phyloP scores from a whole-genome alignment of 2,329 filamentous ascomycete species.

The Epichloe uncinata region DNA sequence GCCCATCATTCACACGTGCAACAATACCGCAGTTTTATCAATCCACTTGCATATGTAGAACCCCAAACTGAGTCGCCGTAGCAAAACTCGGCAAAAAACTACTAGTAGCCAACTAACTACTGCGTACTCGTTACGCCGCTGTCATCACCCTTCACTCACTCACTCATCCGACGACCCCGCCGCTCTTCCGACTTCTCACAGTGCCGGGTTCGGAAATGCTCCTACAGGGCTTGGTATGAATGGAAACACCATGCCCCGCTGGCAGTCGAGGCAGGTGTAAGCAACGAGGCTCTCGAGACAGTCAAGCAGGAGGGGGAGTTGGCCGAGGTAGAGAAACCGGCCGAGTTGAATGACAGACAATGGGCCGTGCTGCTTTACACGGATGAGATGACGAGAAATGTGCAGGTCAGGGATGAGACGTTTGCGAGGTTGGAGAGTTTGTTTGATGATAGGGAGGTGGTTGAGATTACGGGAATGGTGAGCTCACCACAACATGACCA shows the following conservation, averaged over 20 bases:
- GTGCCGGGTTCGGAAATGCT: background rate
- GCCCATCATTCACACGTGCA: no score
- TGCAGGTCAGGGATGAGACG: conserved; percentile 54
- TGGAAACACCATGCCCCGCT: conserved; percentile 70
- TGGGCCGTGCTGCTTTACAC: conserved; percentile 60
- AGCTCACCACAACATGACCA: conserved; percentile 9
- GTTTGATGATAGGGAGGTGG: conserved; percentile 59
- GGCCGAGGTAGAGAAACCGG: conserved; percentile 14
- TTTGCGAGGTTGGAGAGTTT: conserved; percentile 48
- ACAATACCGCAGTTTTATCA: no score
- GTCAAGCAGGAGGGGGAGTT: conserved; percentile 22
- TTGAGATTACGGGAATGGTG: conserved; percentile 69
- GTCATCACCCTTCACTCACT: background rate
- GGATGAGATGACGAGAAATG: conserved; percentile 71
- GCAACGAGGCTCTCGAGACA: conserved; percentile 32
- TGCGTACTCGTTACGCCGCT: background rate
- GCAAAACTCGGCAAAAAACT: background rate
- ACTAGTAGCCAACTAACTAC: background rate
- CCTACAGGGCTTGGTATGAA: conserved; percentile 66
- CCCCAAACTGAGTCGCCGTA: no score
- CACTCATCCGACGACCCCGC: background rate
- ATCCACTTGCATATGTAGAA: no score
- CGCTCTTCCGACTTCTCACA: background rate
- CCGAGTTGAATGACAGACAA: conserved; percentile 42
- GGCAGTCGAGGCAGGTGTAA: conserved; percentile 42